Evolutionary conservation across 257 asterid species (phyloP).

Genomic region (Fraxinus pennsylvanica): DNA sequence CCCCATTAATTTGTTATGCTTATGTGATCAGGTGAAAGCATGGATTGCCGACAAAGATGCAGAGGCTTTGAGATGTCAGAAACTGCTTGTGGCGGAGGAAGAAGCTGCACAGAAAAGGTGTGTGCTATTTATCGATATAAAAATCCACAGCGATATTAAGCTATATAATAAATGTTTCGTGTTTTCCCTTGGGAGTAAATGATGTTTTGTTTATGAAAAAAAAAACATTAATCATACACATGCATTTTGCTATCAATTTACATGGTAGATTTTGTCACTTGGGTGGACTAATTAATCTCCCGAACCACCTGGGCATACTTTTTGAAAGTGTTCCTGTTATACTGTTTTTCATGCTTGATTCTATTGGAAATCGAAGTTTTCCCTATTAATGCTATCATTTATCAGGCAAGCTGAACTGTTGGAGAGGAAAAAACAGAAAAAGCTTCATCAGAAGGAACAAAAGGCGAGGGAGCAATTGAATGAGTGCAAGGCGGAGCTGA

Average conservation of each 20-base stretch:
- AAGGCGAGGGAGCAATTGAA: conserved; percentile 53
- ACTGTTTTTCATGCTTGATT: background rate
- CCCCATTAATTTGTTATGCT: conserved; percentile 20
- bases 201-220: background rate
- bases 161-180: background rate
- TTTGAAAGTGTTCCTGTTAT: background rate
- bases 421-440: conserved; percentile 78
- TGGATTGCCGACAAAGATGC: conserved; percentile 92
- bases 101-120: conserved; percentile 88
- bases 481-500: conserved; percentile 35
- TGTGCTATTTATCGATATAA: conserved; percentile 6
- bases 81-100: conserved; percentile 96
- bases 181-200: background rate
- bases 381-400: background rate
- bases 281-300: background rate
- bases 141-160: background rate
- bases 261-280: background rate
- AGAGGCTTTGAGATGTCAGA: conserved; percentile 89
- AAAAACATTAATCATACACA: background rate
- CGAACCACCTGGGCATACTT: background rate
- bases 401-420: conserved; percentile 68
- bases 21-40: conserved; percentile 71
- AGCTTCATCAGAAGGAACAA: conserved; percentile 83
- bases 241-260: background rate
- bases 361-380: background rate